Evolutionary conservation across 495 filamentous ascomycete species (phyloP).

Genomic region (Annulohypoxylon maeteangense): DNA sequence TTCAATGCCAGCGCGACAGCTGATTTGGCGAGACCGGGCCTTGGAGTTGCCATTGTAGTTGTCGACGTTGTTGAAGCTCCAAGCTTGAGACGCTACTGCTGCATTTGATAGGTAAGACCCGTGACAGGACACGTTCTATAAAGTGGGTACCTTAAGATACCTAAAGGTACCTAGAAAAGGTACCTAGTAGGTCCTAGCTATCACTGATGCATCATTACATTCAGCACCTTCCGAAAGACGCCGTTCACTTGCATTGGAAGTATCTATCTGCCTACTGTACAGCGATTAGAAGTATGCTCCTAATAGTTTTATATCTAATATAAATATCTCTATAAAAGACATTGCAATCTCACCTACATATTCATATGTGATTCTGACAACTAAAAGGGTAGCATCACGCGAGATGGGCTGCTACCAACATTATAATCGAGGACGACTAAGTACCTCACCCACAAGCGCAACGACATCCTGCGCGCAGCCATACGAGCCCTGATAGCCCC

Average conservation of each 20-base stretch:
- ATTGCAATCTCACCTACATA: too few relatives aligned
- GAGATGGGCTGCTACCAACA: not conserved
- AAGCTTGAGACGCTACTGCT: too few relatives aligned
- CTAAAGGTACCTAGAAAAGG: not conserved
- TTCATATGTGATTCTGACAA: not conserved
- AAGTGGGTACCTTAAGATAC: conserved; percentile 9
- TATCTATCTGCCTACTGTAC: too few relatives aligned
- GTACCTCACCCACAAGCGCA: conserved; percentile 72
- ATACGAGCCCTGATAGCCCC: conserved; percentile 89
- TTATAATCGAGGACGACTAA: conserved; percentile 29
- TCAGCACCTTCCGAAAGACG: not conserved
- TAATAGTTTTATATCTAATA: too few relatives aligned
- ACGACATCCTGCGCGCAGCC: conserved; percentile 79
- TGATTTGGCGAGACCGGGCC: conserved; percentile 39
- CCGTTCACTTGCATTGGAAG: too few relatives aligned
- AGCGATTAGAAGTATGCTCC: too few relatives aligned
- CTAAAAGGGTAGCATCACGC: too few relatives aligned
- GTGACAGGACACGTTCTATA: conserved; percentile 34
- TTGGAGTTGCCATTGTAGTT: conserved; percentile 37
- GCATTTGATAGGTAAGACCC: too few relatives aligned
- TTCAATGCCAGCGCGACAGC: conserved; percentile 42
- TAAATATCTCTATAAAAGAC: too few relatives aligned
- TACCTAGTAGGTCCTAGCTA: not conserved
- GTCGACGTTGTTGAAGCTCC: conserved; percentile 20
- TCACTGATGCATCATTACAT: not conserved